Percentiles rank a stretch among this genome's conserved stretches.
Conservation (phyloP, 2,329 filamentous ascomycete genomes). For the Nemania bipapillata region DNA sequence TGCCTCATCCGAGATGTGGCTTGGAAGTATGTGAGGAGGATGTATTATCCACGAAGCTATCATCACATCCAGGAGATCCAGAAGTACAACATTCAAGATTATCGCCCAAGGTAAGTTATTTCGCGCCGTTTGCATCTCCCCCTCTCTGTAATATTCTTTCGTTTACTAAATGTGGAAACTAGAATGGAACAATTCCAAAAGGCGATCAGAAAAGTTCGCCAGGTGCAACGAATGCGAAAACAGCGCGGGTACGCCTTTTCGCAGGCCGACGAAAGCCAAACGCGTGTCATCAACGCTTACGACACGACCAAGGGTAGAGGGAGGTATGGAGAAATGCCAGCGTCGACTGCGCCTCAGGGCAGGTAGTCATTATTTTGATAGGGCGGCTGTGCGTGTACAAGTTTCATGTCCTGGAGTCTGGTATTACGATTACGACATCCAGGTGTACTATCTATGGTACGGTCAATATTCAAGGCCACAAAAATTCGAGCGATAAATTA, state of each 20-base stretch:
- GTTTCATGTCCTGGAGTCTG: slow-evolving; percentile 40
- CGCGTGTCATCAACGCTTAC: slow-evolving; percentile 93
- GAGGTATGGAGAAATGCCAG: slow-evolving; percentile 91
- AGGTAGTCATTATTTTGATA: slow-evolving; percentile 41
- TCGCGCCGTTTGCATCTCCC: too few relatives aligned
- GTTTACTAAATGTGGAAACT: slow-evolving; percentile 41
- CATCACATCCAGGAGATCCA: slow-evolving; percentile 99
- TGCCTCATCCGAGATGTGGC: slow-evolving; percentile 89
- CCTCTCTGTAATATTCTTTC: too few relatives aligned
- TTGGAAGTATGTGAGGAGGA: slow-evolving; percentile 97
- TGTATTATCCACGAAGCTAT: slow-evolving; percentile 96
- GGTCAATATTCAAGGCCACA: slow-evolving; percentile 22
- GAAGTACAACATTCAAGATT: slow-evolving; percentile 99
- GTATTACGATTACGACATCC: slow-evolving; percentile 38
- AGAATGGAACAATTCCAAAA: slow-evolving; percentile 99
- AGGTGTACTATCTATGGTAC: slow-evolving; percentile 36
- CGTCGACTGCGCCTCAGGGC: slow-evolving; percentile 44
- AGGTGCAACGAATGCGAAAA: slow-evolving; percentile 99
- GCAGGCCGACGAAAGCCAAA: slow-evolving; percentile 95
- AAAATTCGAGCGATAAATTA: slow-evolving; percentile 35
- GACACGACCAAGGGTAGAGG: slow-evolving; percentile 94
- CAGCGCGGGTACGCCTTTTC: slow-evolving; percentile 98
- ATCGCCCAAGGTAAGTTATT: slow-evolving; percentile 83
- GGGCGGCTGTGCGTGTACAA: slow-evolving; percentile 28
- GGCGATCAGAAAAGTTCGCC: slow-evolving; percentile 95